Conservation (phyloP, 2,329 filamentous ascomycete species). For the Phyllosticta ampelicida region DNA sequence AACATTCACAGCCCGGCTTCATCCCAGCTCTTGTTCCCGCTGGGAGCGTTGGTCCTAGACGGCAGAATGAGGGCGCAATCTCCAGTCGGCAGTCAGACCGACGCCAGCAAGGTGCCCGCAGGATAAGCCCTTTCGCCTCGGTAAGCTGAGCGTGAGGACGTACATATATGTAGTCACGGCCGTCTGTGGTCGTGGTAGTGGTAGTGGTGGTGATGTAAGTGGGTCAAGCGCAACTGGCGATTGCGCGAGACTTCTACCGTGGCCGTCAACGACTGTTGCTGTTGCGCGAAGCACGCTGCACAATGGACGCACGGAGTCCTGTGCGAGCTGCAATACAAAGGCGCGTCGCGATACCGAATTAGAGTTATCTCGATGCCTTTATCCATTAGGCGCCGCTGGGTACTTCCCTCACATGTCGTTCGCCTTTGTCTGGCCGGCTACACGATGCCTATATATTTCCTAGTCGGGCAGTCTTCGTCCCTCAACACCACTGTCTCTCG, state of each 20-base stretch:
- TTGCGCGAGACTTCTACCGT: neutral
- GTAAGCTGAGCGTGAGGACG: neutral
- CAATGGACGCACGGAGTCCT: neutral
- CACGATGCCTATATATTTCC: neutral
- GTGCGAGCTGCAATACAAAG: neutral
- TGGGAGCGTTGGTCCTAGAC: neutral
- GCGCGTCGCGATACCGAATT: neutral
- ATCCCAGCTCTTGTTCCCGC: neutral
- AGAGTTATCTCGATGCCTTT: neutral
- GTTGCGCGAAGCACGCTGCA: neutral
- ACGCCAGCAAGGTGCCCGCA: neutral
- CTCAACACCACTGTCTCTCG: neutral
- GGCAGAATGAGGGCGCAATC: neutral
- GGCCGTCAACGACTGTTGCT: neutral
- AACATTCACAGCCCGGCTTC: neutral
- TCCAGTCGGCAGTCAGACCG: neutral
- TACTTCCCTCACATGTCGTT: neutral
- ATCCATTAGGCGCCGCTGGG: neutral
- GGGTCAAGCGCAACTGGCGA: neutral
- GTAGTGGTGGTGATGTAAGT: neutral
- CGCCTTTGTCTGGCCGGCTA: neutral
- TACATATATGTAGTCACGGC: too few species aligned
- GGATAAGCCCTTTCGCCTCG: neutral
- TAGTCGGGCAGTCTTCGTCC: neutral
- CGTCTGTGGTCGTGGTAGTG: too few species aligned